phyloP scores from a whole-genome alignment of 1,284 basidiomycete genomes.

The Fomitopsis palustris region DNA sequence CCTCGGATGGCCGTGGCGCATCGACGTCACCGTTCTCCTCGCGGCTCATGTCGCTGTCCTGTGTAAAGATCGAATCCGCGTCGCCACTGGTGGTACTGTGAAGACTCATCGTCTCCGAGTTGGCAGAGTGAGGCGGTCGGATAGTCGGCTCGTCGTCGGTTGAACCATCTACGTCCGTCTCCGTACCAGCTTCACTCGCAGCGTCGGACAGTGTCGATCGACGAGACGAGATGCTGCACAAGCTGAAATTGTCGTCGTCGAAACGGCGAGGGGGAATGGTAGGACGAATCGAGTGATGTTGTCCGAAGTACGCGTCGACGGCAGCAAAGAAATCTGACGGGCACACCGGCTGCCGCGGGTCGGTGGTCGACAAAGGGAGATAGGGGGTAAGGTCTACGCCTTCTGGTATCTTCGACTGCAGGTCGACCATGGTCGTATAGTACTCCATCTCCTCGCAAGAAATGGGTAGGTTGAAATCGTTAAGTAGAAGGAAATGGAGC shows the following conservation, averaged over 20 bases:
- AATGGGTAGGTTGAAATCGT: constrained; percentile 92
- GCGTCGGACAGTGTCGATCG: constrained; percentile 28
- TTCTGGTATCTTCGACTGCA: constrained; percentile 50
- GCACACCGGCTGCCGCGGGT: constrained; percentile 26
- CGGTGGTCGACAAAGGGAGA: constrained; percentile 26
- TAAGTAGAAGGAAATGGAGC: constrained; percentile 93
- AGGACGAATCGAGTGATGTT: constrained; percentile 21
- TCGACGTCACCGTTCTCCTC: constrained; percentile 16
- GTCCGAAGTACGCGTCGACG: constrained; percentile 45
- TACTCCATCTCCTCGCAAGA: constrained; percentile 90
- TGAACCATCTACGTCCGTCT: constrained; percentile 50
- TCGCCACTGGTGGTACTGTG: constrained; percentile 30
- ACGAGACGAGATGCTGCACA: constrained; percentile 19
- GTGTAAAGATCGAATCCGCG: constrained; percentile 25
- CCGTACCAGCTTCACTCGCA: constrained; percentile 37
- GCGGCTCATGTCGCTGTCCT: constrained; percentile 20
- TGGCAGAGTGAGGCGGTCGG: constrained; percentile 41
- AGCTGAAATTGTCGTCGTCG: constrained; percentile 9
- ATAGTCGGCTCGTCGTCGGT: constrained; percentile 80
- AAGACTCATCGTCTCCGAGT: constrained; percentile 35
- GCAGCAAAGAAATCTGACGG: constrained; percentile 53
- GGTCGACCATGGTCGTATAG: constrained; percentile 86
- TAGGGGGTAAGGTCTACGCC: constrained; percentile 22
- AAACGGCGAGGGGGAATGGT: not conserved
- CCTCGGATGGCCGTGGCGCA: constrained; percentile 8